Conservation (phyloP, 2,329 filamentous ascomycete genomes). For the Lecanosticta acicola region DNA sequence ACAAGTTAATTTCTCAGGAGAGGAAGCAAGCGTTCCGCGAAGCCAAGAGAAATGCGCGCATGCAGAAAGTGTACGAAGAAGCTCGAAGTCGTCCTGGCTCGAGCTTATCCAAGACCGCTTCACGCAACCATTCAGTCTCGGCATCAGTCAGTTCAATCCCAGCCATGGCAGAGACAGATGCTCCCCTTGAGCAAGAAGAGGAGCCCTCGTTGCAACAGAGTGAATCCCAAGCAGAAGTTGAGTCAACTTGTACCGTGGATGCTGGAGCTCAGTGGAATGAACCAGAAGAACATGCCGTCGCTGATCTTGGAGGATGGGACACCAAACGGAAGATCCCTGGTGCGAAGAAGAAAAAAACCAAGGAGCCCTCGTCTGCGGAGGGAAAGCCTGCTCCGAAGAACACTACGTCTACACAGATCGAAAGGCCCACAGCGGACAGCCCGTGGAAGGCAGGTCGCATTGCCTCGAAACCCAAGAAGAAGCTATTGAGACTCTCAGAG, state of each 20-base stretch:
- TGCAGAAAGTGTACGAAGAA: not conserved
- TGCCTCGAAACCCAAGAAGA: too few species aligned
- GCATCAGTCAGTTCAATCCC: not conserved
- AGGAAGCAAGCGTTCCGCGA: not conserved
- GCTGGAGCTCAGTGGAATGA: too few species aligned
- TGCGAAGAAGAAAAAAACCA: not conserved
- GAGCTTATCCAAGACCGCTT: not conserved
- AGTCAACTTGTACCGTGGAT: too few species aligned
- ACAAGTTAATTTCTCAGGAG: slow-evolving; percentile 1
- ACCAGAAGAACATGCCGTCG: too few species aligned
- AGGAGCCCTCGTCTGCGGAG: too few species aligned
- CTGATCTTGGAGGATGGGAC: not conserved
- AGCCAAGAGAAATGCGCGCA: not conserved
- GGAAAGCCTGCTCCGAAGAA: too few species aligned
- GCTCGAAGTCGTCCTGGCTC: not conserved
- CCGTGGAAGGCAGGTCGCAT: too few species aligned
- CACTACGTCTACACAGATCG: too few species aligned
- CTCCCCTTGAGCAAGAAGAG: not conserved
- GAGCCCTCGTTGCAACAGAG: too few species aligned
- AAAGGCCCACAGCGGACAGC: too few species aligned
- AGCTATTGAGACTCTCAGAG: not conserved
- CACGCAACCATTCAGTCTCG: not conserved
- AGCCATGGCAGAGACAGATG: not conserved
- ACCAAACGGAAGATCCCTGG: not conserved
- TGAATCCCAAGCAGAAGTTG: too few species aligned